phyloP scores from a whole-genome alignment of 116 monocot genomes.

The Zostera marina region DNA sequence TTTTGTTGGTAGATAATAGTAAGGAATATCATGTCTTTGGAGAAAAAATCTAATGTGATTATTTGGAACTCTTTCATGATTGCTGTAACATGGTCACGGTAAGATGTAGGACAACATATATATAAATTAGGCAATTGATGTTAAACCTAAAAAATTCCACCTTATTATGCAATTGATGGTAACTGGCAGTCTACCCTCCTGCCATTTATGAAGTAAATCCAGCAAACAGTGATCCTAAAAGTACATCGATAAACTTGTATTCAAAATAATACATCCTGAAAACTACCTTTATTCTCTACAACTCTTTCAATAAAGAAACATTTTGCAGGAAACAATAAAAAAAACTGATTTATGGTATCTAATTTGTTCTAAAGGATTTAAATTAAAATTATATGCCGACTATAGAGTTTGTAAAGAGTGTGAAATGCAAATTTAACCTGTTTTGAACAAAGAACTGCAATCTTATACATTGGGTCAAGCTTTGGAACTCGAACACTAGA shows the following conservation, averaged over 20 bases:
- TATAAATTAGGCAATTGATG: too few species aligned
- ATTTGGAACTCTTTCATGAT: slow-evolving; percentile 63
- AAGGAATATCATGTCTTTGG: slow-evolving; percentile 78
- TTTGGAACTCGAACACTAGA: slow-evolving; percentile 68
- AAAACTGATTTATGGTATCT: background rate
- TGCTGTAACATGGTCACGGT: slow-evolving; percentile 28
- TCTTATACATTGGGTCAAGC: slow-evolving; percentile 75
- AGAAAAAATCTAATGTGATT: slow-evolving; percentile 77
- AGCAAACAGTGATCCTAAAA: slow-evolving; percentile 77
- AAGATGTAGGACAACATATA: background rate
- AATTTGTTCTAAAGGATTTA: background rate
- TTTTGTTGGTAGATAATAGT: slow-evolving; percentile 55
- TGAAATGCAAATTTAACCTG: slow-evolving; percentile 18
- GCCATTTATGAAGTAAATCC: slow-evolving; percentile 69
- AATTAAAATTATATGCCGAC: too few species aligned
- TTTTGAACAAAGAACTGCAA: slow-evolving; percentile 83
- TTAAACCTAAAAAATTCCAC: slow-evolving; percentile 11
- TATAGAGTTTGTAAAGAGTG: too few species aligned
- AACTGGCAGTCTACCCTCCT: slow-evolving; percentile 73
- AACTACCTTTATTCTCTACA: background rate
- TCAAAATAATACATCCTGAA: background rate
- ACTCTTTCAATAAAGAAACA: too few species aligned
- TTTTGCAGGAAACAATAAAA: background rate
- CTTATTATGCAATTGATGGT: slow-evolving; percentile 75
- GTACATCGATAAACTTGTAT: background rate